These are phyloP conservation scores for Cryphonectria radicalis DNA, from an alignment of 2,329 filamentous ascomycete genomes.

Conservation along the genomic window DNA sequence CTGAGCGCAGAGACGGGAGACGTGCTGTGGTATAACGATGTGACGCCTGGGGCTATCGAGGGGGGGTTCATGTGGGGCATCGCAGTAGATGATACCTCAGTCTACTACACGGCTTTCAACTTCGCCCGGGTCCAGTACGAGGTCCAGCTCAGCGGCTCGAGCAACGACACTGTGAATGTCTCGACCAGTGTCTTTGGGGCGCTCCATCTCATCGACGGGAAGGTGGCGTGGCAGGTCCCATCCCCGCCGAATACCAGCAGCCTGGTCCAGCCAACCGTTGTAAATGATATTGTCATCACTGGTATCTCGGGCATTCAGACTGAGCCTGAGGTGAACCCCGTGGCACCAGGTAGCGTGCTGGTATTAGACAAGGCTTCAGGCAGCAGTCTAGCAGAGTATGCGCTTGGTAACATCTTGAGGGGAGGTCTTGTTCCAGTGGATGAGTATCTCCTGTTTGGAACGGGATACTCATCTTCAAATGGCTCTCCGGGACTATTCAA, in stretches of 20 bases:
- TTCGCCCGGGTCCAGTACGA: constrained; percentile 6
- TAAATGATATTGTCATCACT: constrained; percentile 4
- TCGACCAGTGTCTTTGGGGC: constrained; percentile 5
- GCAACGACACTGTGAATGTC: neutral
- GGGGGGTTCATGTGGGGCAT: constrained; percentile 41
- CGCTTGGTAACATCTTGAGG: neutral
- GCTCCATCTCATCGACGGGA: neutral
- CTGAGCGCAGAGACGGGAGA: constrained; percentile 35
- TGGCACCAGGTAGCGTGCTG: neutral
- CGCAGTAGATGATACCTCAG: constrained; percentile 36
- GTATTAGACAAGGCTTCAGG: neutral
- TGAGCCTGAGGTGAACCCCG: neutral
- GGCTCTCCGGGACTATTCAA: neutral
- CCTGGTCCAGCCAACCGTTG: neutral
- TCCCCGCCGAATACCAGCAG: neutral
- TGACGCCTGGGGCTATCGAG: constrained; percentile 33
- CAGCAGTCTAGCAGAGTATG: neutral
- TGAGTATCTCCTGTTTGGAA: neutral
- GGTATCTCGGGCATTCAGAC: neutral
- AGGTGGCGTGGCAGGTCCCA: neutral
- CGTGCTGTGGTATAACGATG: constrained; percentile 34
- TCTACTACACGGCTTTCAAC: constrained; percentile 39
- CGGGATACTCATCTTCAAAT: neutral
- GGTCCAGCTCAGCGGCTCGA: neutral
- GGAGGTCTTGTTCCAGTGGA: neutral